Base-by-base conservation (phyloP, 2,329 filamentous ascomycete species). In the Fusarium tjaetaba region DNA sequence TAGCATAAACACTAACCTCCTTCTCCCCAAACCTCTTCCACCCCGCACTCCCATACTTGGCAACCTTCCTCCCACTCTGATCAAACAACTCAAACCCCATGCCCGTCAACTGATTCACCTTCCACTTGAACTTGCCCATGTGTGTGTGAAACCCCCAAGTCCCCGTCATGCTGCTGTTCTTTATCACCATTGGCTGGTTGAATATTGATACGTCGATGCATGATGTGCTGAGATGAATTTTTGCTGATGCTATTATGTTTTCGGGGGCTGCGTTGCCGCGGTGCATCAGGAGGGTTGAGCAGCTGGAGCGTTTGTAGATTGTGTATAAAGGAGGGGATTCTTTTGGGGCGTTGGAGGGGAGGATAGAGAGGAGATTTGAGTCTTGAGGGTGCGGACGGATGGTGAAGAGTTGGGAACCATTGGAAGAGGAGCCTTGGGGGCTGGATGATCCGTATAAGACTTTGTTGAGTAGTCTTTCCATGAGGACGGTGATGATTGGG, bases 81-180 rank as follows among this genome's bases (percentile, higher is more conserved):
- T 78, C 77, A 38, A 70, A 38, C 22, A 79, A 45, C 55, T 74
- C 68, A 1, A 73, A 73, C 1, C 61, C 61, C 9, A 41, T 65
- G 4, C 74, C 70, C 0, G 68, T 76, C 22, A 72, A 28, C 41
- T 64, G 48, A 69, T 68, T 77, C 18, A 60, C 56, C 43, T 79
- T 79, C 78, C 79, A 79, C 45, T 79, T 78, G 28, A 80, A 76
- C 13, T 61, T 74, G 0, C 79, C 78, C 68, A 74, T 66, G 9
- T 64, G 67, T 0, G 75, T 69, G 0, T 74, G 41, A 39, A 80
- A 46, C 0, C 60, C 68, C 59, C 62, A 78, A 30, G 65, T 76
- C 4, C 68, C 75, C 2, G 66, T 70, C 45, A 75, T 38, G 7
- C 42, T 48, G 46, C 61, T 76, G 30, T 57, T 43, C 32, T 74